A percentile compares a stretch with the other conserved stretches of the same genome.
phyloP scores from a whole-genome alignment of 306 rosid genomes.

The Cercis canadensis region DNA sequence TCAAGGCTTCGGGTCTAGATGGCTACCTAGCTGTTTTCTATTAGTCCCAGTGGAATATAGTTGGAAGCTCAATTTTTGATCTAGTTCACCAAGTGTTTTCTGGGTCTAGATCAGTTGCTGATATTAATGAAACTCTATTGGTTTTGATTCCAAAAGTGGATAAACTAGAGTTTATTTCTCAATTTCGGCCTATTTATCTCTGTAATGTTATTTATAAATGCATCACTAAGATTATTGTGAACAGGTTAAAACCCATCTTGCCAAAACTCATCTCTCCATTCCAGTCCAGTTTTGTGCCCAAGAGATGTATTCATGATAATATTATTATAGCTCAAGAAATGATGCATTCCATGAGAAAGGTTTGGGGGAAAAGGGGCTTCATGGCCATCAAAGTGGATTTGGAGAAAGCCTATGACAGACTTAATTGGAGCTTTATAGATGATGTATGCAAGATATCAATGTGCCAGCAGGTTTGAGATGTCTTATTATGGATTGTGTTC shows the following conservation, averaged over 20 bases:
- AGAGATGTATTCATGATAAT: neutral
- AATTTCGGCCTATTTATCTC: neutral
- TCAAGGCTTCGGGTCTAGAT: too few relatives aligned
- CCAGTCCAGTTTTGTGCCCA: neutral
- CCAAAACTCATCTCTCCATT: neutral
- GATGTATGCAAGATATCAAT: too few relatives aligned
- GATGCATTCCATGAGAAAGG: neutral
- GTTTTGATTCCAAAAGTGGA: neutral
- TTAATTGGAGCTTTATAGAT: neutral
- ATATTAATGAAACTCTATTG: neutral
- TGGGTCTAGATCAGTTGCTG: neutral
- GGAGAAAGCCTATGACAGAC: neutral
- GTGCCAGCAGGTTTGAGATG: neutral
- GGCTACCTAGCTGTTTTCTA: too few relatives aligned
- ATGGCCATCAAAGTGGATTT: too few relatives aligned
- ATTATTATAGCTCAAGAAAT: neutral
- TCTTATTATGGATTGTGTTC: neutral
- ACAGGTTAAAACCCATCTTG: neutral
- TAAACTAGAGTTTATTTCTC: neutral
- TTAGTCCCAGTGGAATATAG: too few relatives aligned
- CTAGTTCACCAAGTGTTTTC: neutral
- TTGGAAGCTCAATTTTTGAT: too few relatives aligned
- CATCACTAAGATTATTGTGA: too few relatives aligned
- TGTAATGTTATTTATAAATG: neutral
- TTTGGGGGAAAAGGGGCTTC: neutral